Evolutionary conservation across 352 stramenopile species (phyloP), one percentile per base, ranked within the genome.

Genomic region (Phytopythium delawarense): DNA sequence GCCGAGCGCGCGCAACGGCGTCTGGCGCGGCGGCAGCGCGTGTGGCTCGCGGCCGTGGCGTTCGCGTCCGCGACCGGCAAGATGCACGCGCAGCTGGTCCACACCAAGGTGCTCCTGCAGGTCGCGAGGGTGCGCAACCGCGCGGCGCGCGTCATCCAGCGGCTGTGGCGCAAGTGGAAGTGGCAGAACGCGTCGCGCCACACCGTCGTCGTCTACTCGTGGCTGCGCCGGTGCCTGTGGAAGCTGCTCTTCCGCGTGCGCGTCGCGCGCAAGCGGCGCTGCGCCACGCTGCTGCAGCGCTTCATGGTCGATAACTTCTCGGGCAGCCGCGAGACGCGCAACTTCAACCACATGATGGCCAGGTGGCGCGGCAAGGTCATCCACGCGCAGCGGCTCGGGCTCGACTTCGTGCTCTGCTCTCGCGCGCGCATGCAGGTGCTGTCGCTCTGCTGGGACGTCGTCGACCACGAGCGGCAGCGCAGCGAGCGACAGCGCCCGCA

Each of bases 341-440:
- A 90, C 53, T 91, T 93, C 44, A 88, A 87, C 46, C 70, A 78
- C 30, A 78, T 91, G 67, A 91, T 93, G 84, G 30, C 81, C 45
- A 76, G 76, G 50, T 93, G 84, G 84, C 78, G 84, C 23, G 53
- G 56, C 61, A 91, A 91, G 57, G 80, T 94, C 49, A 89, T 94
- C 48, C 65, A 66, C 34, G 86, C 79, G 34, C 81, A 94, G 65
- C 79, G 76, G 4, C 55, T 79, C 32, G 70, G 80, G 16, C 68
- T 62, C 9, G 60, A 59, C 15, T 92, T 91, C 48, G 63, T 91
- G 11, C 11, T 64, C 21, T 91, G 81, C 57, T 78, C 72, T 11
- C 79, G 80, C 8, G 79, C 79, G 44, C 73, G 81, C n/a, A 48
- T 91, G 23, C 64, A 79, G 11, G 72, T 71, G 2, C 65, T 92